Percentiles rank a stretch among this genome's conserved stretches.
These are phyloP conservation scores for Gymnopilus junonius DNA, from an alignment of 768 basidiomycete species.

Conservation along the genomic window DNA sequence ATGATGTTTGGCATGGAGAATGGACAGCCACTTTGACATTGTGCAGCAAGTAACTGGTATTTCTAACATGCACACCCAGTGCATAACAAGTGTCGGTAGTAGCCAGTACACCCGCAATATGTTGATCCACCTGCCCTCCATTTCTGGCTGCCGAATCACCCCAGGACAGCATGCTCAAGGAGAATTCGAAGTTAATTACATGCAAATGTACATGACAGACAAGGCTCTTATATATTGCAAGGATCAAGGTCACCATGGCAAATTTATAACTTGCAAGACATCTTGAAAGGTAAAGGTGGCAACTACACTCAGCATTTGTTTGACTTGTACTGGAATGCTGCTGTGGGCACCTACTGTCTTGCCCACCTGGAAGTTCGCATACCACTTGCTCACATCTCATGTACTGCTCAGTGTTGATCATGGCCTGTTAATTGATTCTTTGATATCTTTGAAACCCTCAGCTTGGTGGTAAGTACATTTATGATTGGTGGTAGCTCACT, in stretches of 20 bases:
- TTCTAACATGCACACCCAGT: slow-evolving; percentile 16
- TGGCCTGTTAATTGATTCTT: background rate
- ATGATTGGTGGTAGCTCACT: background rate
- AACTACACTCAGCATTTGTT: slow-evolving; percentile 19
- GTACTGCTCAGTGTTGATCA: slow-evolving; percentile 10
- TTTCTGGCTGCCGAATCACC: slow-evolving; percentile 34
- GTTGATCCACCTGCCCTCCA: slow-evolving; percentile 27
- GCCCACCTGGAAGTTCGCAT: slow-evolving; percentile 35
- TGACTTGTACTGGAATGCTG: slow-evolving; percentile 23
- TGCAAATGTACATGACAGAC: slow-evolving; percentile 38
- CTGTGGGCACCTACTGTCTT: slow-evolving; percentile 13
- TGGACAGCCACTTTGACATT: slow-evolving; percentile 27
- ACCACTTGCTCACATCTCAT: slow-evolving; percentile 7
- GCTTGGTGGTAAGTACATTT: slow-evolving; percentile 14
- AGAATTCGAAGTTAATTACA: slow-evolving; percentile 17
- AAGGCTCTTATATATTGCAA: slow-evolving; percentile 32
- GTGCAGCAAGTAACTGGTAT: slow-evolving; percentile 11
- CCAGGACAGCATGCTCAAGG: slow-evolving; percentile 25
- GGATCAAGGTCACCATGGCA: slow-evolving; percentile 21
- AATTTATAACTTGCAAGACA: slow-evolving; percentile 21
- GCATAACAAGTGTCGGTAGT: slow-evolving; percentile 26
- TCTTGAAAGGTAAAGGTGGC: slow-evolving; percentile 11
- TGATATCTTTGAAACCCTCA: slow-evolving; percentile 13
- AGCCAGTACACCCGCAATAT: slow-evolving; percentile 28
- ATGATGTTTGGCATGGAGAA: slow-evolving; percentile 33